Evolutionary conservation across 768 basidiomycete species (phyloP).

Genomic region (Suillus decipiens): DNA sequence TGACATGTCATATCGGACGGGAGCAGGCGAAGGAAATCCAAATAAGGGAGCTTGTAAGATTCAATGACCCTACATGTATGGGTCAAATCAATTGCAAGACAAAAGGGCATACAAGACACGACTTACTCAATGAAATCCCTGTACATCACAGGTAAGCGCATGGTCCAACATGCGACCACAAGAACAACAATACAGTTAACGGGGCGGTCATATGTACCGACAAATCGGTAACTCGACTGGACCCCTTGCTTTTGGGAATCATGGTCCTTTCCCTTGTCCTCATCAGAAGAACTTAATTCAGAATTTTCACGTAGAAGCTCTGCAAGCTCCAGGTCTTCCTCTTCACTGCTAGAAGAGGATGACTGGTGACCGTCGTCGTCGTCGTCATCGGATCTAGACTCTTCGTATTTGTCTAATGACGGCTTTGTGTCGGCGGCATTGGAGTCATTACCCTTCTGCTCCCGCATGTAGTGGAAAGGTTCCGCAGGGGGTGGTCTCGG

Average conservation of each 20-base stretch:
- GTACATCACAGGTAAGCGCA: conserved; percentile 76
- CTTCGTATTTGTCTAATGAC: conserved; percentile 8
- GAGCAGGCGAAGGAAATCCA: conserved; percentile 66
- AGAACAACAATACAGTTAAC: conserved; percentile 66
- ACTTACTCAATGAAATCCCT: conserved; percentile 74
- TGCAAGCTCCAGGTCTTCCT: conserved; percentile 37
- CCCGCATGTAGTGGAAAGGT: conserved; percentile 51
- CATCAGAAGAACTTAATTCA: conserved; percentile 29
- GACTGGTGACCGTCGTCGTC: conserved; percentile 13
- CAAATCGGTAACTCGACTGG: conserved; percentile 18
- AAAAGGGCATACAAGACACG: conserved; percentile 4
- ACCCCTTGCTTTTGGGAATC: conserved; percentile 11
- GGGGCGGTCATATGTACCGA: conserved; percentile 39
- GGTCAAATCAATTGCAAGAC: conserved; percentile 12
- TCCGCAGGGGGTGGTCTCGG: conserved; percentile 62
- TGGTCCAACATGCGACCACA: conserved; percentile 74
- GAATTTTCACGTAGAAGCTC: conserved; percentile 43
- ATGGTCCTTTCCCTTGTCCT: conserved; percentile 18
- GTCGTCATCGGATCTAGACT: conserved; percentile 20
- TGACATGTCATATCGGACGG: conserved; percentile 64
- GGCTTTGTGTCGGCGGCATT: conserved; percentile 13
- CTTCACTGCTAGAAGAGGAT: conserved; percentile 22
- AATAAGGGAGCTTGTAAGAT: conserved; percentile 74
- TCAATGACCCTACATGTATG: conserved; percentile 63
- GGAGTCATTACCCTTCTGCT: conserved; percentile 28